A percentile compares a stretch with the other conserved stretches of the same genome.
Evolutionary conservation across 2,329 filamentous ascomycete species (phyloP).

Genomic region (Aciculosporium take): DNA sequence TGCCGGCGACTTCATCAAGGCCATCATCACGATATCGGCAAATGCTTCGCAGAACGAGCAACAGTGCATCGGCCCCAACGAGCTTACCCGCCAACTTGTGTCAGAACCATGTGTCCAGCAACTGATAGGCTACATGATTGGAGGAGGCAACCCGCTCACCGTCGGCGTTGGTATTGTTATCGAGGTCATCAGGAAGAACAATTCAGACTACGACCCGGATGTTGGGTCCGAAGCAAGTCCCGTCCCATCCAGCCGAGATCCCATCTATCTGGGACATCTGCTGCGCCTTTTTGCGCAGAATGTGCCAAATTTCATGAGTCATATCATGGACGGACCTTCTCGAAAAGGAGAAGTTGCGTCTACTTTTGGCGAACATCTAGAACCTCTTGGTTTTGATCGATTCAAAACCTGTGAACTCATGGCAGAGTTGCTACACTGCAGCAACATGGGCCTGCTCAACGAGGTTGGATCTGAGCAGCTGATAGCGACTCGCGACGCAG

Average conservation of each 20-base stretch:
- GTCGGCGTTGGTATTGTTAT: constrained; percentile 96
- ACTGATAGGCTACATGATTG: constrained; percentile 83
- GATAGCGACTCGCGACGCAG: constrained; percentile 62
- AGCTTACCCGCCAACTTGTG: constrained; percentile 86
- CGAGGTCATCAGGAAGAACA: constrained; percentile 97
- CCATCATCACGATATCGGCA: constrained; percentile 96
- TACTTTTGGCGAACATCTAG: constrained; percentile 81
- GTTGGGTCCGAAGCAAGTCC: constrained; percentile 68
- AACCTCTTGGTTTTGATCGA: constrained; percentile 88
- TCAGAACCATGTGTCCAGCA: constrained; percentile 70
- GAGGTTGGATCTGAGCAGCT: constrained; percentile 81
- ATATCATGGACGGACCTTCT: constrained; percentile 67
- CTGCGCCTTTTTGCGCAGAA: constrained; percentile 79
- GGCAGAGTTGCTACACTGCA: constrained; percentile 94
- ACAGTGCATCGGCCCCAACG: constrained; percentile 96
- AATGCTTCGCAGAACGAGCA: constrained; percentile 97
- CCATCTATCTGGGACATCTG: constrained; percentile 87
- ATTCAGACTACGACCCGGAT: constrained; percentile 95
- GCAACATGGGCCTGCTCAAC: constrained; percentile 94
- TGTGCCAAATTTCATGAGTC: constrained; percentile 83
- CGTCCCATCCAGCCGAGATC: constrained; percentile 71
- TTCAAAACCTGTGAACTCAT: constrained; percentile 99
- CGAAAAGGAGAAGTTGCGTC: constrained; percentile 65
- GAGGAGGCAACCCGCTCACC: constrained; percentile 83
- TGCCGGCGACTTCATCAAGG: constrained; percentile 93